Conservation (phyloP, 495 filamentous ascomycete species). For the Lasiosphaeris hirsuta region DNA sequence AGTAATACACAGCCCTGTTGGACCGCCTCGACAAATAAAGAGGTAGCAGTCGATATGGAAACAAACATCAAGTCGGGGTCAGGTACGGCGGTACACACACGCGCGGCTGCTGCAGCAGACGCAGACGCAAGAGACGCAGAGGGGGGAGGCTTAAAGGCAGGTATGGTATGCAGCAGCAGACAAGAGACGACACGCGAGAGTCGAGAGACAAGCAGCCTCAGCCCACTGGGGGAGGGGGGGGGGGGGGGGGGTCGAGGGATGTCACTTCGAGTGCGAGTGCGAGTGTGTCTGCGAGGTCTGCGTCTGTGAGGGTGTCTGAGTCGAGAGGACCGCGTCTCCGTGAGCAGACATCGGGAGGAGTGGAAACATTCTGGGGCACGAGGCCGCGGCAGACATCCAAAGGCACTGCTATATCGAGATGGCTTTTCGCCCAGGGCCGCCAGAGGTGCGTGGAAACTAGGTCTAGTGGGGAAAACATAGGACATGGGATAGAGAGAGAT, state of each 20-base stretch:
- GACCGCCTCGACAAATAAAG: conserved; percentile 27
- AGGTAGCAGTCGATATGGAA: conserved; percentile 28
- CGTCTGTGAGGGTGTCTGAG: neutral
- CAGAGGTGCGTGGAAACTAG: conserved; percentile 11
- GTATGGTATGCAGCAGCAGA: conserved; percentile 3
- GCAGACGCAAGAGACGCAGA: conserved; percentile 6
- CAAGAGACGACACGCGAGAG: neutral
- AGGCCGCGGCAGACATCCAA: conserved; percentile 24
- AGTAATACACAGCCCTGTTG: conserved; percentile 37
- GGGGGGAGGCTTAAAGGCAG: conserved; percentile 16
- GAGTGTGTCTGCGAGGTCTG: neutral
- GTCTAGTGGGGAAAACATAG: conserved; percentile 9
- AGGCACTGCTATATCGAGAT: conserved; percentile 51
- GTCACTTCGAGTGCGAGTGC: no score
- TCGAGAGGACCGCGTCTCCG: conserved; percentile 4
- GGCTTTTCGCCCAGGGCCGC: conserved; percentile 17
- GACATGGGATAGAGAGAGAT: conserved; percentile 31
- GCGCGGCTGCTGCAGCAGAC: conserved; percentile 34
- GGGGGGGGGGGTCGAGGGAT: neutral
- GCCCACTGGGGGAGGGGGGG: conserved; percentile 6
- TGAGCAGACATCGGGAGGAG: conserved; percentile 3
- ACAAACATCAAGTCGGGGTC: conserved; percentile 22
- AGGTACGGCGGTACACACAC: conserved; percentile 24
- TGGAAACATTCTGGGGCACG: conserved; percentile 18
- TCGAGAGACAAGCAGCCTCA: conserved; percentile 8